Base-by-base conservation (phyloP, 345 rosid genomes). In the Arabidopsis arenosa region DNA sequence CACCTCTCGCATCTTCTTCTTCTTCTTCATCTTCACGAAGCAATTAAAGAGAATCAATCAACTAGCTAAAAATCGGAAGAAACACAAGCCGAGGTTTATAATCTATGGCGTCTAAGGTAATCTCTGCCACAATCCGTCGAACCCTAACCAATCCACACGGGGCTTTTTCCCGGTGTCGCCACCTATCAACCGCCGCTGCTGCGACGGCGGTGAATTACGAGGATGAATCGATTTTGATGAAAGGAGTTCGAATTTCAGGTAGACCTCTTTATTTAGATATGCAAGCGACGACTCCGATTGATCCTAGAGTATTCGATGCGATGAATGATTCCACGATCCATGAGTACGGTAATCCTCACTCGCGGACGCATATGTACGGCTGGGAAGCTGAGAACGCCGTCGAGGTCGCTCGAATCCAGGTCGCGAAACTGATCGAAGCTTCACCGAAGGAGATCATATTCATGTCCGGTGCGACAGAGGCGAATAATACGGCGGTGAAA, bases 351-450 rank as follows among this genome's bases (percentile, higher is more conserved):
- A 95, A 92, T 73, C 96, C 99, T 44, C 99, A 95, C 86, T 95
- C 99, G 6, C 93, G 99, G 5, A 92, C 99, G 51, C 97, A 95
- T 77, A 86, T 92, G 7, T 92, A 81, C 82, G 99, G 99, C 13
- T 95, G 99, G 99, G 99, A 95, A 75, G 93, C 99, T 1, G 97
- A 95, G 62, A 77, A 63, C 64, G 99, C 97, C 2, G 96, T 88
- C 3, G 99, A 95, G 68, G 75, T 86, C 2, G 93, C 99, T 13
- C 91, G 97, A 48, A 75, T 82, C 17, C 91, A 90, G 28, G 86
- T 92, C 35, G 92, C 97, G 8, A 81, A 80, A n/a, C 80, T 95
- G 15, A 82, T 95, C 72, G 87, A 87, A 21, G 97, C 97, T 17
- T 90, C 97, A 10, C 91, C 96, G 3, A 95, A 89, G 69, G 99